Base-by-base conservation (phyloP, 1,284 basidiomycete genomes). In the Fomitopsis pinicola region DNA sequence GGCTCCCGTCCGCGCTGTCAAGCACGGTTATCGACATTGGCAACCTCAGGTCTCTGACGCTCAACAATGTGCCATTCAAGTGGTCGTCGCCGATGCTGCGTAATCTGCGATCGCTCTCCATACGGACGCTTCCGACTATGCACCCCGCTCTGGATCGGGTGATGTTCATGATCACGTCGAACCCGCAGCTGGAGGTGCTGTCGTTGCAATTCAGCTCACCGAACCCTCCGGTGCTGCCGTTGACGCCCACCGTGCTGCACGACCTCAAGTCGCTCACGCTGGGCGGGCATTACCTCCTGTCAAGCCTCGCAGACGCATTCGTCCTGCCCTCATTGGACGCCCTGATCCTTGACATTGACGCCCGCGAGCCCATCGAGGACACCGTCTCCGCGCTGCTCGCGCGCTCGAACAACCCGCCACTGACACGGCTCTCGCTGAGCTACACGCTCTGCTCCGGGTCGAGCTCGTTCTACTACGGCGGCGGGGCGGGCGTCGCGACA, bases 51-150 rank as follows among this genome's bases (percentile, higher is more conserved):
- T 79, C 79, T 0, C 73, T 90, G 17, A 88, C 86, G 35, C 75
- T 91, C 26, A 85, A 87, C 68, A 80, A 88, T 64, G 82, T 86
- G 2, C 88, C 89, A 0, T 91, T 91, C 78, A 88, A 85, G 71
- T 89, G 87, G 84, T 86, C 83, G 2, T 85, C 88, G 0, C 83
- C 87, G 1, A 82, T 89, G 74, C 80, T 90, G 66, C 77, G 77
- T 36, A 82, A 83, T 63, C 76, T 91, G 9, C 79, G 77, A 38
- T 77, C 79, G 2, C 77, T 91, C 57, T 83, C 81, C 59, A 78
- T 91, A 42, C 84, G 85, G 26, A 81, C 86, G 1, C 81, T 88
- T n/a, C 85, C 86, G 14, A 82, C 80, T 2, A 78, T 79, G 14
- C 82, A 84, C 63, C 75, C 88, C 55, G 81, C 86, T 0, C 72